A percentile compares a stretch with the other conserved stretches of the same genome.
These are phyloP conservation scores for Mycena latifolia DNA, from an alignment of 768 basidiomycete species.

Conservation along the genomic window DNA sequence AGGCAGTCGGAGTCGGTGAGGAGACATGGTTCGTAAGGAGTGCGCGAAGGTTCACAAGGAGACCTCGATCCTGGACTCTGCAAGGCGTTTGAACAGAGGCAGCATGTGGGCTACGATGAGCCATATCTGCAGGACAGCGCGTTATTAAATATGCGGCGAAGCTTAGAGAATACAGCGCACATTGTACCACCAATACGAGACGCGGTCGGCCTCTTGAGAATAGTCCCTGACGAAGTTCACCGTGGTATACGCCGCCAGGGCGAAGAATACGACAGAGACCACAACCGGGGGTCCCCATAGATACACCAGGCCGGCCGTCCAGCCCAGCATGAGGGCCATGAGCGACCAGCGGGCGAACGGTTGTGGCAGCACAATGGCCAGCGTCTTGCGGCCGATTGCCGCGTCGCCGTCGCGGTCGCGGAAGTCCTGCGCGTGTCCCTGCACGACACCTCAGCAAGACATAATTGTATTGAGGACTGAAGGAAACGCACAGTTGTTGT, in stretches of 20 bases:
- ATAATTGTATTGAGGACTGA: background rate
- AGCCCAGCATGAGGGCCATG: constrained; percentile 1
- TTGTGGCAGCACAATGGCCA: constrained; percentile 32
- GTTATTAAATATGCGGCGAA: background rate
- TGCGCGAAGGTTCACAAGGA: background rate
- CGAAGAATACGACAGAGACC: constrained; percentile 14
- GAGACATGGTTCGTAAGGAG: too few species aligned
- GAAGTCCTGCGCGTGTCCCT: constrained; percentile 37
- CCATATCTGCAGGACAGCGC: background rate
- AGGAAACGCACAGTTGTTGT: constrained; percentile 47
- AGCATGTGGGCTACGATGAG: background rate
- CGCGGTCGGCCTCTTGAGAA: constrained; percentile 29
- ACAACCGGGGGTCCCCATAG: constrained; percentile 31
- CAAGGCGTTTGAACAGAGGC: constrained; percentile 5
- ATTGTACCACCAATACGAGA: constrained; percentile 36
- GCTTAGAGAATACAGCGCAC: background rate
- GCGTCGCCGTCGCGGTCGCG: constrained; percentile 33
- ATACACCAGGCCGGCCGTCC: constrained; percentile 22
- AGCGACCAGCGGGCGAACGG: constrained; percentile 35
- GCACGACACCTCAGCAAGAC: background rate
- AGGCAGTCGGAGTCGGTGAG: too few species aligned
- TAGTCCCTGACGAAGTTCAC: constrained; percentile 25
- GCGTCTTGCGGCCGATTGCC: constrained; percentile 34
- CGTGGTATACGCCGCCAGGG: constrained; percentile 17
- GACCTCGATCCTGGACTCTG: background rate